These are phyloP conservation scores for Apophysomyces sp. DNA, from an alignment of 371 early-diverging fungal genomes.

Conservation along the genomic window DNA sequence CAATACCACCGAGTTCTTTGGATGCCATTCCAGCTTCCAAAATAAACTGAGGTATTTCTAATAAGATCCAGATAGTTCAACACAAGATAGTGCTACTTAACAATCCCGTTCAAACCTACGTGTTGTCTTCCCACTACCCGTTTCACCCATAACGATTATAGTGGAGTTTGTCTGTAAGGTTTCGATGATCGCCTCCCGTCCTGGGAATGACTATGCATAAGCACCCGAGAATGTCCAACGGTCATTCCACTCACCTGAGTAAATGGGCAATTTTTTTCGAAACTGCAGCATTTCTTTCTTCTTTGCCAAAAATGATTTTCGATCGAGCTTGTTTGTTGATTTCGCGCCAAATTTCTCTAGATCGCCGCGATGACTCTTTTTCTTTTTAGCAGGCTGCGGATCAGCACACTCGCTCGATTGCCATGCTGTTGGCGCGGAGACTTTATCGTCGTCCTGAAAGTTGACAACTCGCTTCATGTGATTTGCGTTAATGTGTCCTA, in stretches of 20 bases:
- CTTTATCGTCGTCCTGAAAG: constrained; percentile 10
- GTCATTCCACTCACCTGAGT: constrained; percentile 41
- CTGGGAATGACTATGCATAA: constrained; percentile 18
- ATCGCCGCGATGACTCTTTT: constrained; percentile 8
- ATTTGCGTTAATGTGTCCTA: neutral
- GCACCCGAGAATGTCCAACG: neutral
- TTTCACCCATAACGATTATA: constrained; percentile 66
- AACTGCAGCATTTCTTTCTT: constrained; percentile 42
- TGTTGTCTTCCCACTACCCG: constrained; percentile 67
- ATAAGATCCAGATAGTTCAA: neutral
- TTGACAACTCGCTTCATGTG: constrained; percentile 12
- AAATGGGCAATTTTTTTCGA: constrained; percentile 46
- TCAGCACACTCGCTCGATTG: constrained; percentile 10
- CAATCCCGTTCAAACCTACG: constrained; percentile 51
- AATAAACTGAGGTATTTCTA: constrained; percentile 90
- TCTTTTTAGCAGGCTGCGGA: constrained; percentile 9
- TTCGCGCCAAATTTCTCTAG: constrained; percentile 12
- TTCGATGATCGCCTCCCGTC: constrained; percentile 62
- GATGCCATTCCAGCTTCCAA: constrained; percentile 70
- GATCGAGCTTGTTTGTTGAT: constrained; percentile 7
- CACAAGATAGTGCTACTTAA: no score
- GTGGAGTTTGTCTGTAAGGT: constrained; percentile 52
- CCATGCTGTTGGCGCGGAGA: constrained; percentile 3
- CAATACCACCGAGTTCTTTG: constrained; percentile 66
- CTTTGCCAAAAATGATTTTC: constrained; percentile 24